Evolutionary conservation across 2,329 filamentous ascomycete genomes (phyloP).

Genomic region (Plectosphaerella cucumerina): DNA sequence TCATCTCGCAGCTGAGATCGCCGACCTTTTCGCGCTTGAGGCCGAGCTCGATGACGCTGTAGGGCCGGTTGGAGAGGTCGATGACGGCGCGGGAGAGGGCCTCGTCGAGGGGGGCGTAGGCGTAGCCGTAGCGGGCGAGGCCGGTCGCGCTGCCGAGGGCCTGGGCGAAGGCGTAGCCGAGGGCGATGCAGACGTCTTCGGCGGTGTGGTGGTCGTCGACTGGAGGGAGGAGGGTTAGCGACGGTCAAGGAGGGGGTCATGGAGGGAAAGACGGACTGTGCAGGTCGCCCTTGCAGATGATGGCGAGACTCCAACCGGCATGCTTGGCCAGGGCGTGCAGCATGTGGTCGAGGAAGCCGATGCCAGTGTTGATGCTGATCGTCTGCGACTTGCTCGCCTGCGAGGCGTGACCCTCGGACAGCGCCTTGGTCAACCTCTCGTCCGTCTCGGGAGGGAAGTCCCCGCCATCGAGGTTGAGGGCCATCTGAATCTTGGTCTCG

Average conservation of each 20-base stretch:
- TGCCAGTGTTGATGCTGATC: conserved; percentile 86
- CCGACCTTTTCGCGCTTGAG: conserved; percentile 91
- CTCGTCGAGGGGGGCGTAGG: conserved; percentile 92
- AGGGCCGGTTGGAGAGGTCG: conserved; percentile 91
- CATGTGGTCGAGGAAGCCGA: conserved; percentile 99
- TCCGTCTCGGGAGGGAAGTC: conserved; percentile 64
- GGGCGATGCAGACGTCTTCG: conserved; percentile 89
- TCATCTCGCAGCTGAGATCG: conserved; percentile 91
- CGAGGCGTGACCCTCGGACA: conserved; percentile 66
- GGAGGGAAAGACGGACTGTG: conserved; percentile 67
- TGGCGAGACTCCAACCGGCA: conserved; percentile 83
- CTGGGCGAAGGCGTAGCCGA: conserved; percentile 78
- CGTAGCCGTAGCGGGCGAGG: conserved; percentile 84
- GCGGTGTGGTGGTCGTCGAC: conserved; percentile 99
- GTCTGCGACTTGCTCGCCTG: conserved; percentile 81
- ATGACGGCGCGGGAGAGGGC: conserved; percentile 90
- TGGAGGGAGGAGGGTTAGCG: conserved; percentile 24
- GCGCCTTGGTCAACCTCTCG: conserved; percentile 41
- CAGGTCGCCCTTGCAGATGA: conserved; percentile 82
- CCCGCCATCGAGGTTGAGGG: conserved; percentile 90
- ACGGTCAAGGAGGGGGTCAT: neutral
- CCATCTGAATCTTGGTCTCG: conserved; percentile 94
- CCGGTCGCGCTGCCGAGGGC: conserved; percentile 76
- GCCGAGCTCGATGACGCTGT: conserved; percentile 76
- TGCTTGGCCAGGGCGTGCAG: conserved; percentile 95